Conservation (phyloP, 1,284 basidiomycete genomes). For the Exsudoporus floridanus region DNA sequence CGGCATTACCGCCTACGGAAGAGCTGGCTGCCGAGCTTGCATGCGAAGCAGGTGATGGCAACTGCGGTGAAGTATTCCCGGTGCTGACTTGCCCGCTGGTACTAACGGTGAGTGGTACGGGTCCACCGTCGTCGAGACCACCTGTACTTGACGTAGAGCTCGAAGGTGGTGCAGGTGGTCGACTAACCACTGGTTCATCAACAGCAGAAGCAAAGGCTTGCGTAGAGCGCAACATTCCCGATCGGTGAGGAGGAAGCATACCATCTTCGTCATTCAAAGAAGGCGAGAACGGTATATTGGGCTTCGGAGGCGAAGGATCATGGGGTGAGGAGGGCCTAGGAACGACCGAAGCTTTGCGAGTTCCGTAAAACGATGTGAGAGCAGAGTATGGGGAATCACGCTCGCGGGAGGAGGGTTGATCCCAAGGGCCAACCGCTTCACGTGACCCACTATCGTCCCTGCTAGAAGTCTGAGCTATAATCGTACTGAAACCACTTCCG, state of each 20-base stretch:
- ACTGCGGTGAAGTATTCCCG: constrained; percentile 42
- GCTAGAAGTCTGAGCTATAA: constrained; percentile 28
- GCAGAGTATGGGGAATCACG: constrained; percentile 26
- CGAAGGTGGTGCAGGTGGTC: constrained; percentile 24
- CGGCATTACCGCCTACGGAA: constrained; percentile 31
- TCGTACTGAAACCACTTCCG: constrained; percentile 26
- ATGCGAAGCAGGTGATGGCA: constrained; percentile 56
- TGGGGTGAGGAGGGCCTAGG: constrained; percentile 31
- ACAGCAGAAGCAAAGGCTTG: constrained; percentile 25
- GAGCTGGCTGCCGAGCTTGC: constrained; percentile 31
- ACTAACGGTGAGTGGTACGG: constrained; percentile 46
- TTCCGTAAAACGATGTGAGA: constrained; percentile 32
- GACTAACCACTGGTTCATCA: constrained; percentile 27
- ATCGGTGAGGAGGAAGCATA: constrained; percentile 41
- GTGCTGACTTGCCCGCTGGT: constrained; percentile 42
- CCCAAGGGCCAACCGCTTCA: constrained; percentile 34
- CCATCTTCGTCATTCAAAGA: constrained; percentile 31
- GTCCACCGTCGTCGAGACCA: constrained; percentile 28
- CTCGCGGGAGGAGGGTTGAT: constrained; percentile 35
- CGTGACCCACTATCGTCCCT: constrained; percentile 29
- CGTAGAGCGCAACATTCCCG: constrained; percentile 34
- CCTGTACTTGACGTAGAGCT: constrained; percentile 33
- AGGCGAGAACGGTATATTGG: constrained; percentile 23
- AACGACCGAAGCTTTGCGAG: constrained; percentile 24
- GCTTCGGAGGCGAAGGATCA: constrained; percentile 29